Conservation (phyloP, 768 basidiomycete genomes). For the Collybia sordida region DNA sequence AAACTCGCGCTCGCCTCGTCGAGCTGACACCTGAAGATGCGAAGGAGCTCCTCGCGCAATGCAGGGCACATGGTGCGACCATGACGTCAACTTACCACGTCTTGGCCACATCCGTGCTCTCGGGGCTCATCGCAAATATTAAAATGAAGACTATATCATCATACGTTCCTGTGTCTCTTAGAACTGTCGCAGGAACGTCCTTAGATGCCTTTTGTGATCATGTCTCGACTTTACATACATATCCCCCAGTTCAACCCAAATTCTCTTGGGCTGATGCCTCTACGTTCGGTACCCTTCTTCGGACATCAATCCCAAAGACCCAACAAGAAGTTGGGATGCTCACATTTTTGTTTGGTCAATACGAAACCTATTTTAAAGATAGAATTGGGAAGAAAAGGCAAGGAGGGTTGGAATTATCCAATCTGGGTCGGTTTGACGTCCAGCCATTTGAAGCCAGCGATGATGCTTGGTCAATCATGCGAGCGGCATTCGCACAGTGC, state of each 20-base stretch:
- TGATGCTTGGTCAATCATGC: constrained; percentile 17
- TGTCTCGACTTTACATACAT: constrained; percentile 22
- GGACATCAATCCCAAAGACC: constrained; percentile 14
- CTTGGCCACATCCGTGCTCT: constrained; percentile 24
- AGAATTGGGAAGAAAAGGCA: constrained; percentile 31
- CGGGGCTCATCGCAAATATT: constrained; percentile 17
- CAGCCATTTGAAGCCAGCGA: background rate
- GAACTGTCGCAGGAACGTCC: constrained; percentile 24
- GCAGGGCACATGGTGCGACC: constrained; percentile 27
- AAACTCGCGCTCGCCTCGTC: constrained; percentile 24
- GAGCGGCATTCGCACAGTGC: constrained; percentile 28
- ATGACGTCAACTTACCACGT: constrained; percentile 30
- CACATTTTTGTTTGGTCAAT: constrained; percentile 29
- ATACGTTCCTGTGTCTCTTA: constrained; percentile 30
- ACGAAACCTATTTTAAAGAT: constrained; percentile 23
- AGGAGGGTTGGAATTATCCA: constrained; percentile 35
- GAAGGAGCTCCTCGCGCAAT: constrained; percentile 19
- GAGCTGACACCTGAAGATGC: constrained; percentile 19
- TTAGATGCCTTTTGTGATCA: constrained; percentile 31
- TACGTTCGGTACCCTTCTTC: constrained; percentile 23
- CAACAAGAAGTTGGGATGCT: constrained; percentile 30
- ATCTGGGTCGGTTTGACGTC: constrained; percentile 28
- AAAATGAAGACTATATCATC: constrained; percentile 17
- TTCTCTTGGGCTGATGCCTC: constrained; percentile 34
- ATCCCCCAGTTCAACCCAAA: constrained; percentile 16